phyloP scores from a whole-genome alignment of 139 green algal genomes.

The Asterochloris sp. region DNA sequence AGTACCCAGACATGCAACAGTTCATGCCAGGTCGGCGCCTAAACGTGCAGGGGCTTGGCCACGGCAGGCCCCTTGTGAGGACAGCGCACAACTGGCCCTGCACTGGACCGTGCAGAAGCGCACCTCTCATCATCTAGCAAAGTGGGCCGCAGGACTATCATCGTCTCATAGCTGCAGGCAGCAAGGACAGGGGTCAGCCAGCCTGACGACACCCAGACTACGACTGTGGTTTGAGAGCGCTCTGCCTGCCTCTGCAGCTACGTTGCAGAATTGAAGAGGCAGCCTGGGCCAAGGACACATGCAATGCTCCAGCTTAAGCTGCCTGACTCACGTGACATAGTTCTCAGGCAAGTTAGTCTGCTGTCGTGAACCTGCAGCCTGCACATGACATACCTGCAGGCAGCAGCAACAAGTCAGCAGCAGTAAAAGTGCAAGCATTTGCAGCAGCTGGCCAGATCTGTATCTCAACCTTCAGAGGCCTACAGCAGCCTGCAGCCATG shows the following conservation, averaged over 20 bases:
- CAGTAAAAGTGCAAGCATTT: too few species aligned
- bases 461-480: too few species aligned
- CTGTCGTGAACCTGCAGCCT: not conserved
- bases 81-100: not conserved
- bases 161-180: slow-evolving; percentile 80
- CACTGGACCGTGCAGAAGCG: slow-evolving; percentile 1
- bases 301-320: too few species aligned
- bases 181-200: too few species aligned
- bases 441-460: too few species aligned
- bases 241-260: not conserved
- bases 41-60: too few species aligned
- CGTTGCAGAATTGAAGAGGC: not conserved
- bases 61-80: not conserved
- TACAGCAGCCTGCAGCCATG: too few species aligned
- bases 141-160: slow-evolving; percentile 77
- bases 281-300: not conserved
- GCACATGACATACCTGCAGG: too few species aligned
- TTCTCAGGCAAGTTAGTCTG: slow-evolving; percentile 5
- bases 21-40: too few species aligned
- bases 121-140: slow-evolving; percentile 77
- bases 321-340: slow-evolving; percentile 8
- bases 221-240: not conserved
- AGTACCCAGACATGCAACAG: too few species aligned
- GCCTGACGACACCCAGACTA: not conserved
- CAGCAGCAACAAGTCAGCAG: too few species aligned